Conservation (phyloP, 2,329 filamentous ascomycete genomes). For the Coccinonectria pachysandricola region DNA sequence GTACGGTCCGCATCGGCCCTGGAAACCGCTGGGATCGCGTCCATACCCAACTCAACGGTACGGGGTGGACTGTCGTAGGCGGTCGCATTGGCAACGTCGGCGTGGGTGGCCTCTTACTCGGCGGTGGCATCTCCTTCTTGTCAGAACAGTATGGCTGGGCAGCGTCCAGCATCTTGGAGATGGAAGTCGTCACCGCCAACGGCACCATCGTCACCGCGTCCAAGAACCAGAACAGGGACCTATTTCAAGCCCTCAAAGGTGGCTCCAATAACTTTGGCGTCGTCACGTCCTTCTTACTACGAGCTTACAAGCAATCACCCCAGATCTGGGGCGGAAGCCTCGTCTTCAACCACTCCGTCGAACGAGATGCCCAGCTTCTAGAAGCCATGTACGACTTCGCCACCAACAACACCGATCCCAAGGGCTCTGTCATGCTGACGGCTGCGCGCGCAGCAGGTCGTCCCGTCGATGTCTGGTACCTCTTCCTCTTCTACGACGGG, state of each 20-base stretch:
- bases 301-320: slow-evolving; percentile 28
- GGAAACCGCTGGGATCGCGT: slow-evolving; percentile 35
- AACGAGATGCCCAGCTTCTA: slow-evolving; percentile 28
- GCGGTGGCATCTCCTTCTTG: slow-evolving; percentile 42
- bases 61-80: slow-evolving; percentile 32
- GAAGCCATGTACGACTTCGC: slow-evolving; percentile 44
- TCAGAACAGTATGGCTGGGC: slow-evolving; percentile 40
- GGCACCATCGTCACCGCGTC: slow-evolving; percentile 37
- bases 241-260: slow-evolving; percentile 43
- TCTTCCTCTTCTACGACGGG: slow-evolving; percentile 56
- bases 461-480: slow-evolving; percentile 39
- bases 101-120: slow-evolving; percentile 40
- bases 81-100: slow-evolving; percentile 37
- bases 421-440: slow-evolving; percentile 50
- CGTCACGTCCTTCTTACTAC: slow-evolving; percentile 33
- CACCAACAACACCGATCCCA: slow-evolving; percentile 46
- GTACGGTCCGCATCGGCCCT: slow-evolving; percentile 33
- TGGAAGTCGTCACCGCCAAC: slow-evolving; percentile 41
- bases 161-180: slow-evolving; percentile 37
- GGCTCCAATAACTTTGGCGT: slow-evolving; percentile 48
- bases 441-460: slow-evolving; percentile 30
- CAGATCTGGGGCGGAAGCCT: slow-evolving; percentile 34
- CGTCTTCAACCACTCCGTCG: slow-evolving; percentile 23
- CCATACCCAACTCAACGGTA: slow-evolving; percentile 28
- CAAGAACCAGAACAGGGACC: slow-evolving; percentile 30